Conservation (phyloP, 495 filamentous ascomycete species). For the Aspergillus incahuasiensis region DNA sequence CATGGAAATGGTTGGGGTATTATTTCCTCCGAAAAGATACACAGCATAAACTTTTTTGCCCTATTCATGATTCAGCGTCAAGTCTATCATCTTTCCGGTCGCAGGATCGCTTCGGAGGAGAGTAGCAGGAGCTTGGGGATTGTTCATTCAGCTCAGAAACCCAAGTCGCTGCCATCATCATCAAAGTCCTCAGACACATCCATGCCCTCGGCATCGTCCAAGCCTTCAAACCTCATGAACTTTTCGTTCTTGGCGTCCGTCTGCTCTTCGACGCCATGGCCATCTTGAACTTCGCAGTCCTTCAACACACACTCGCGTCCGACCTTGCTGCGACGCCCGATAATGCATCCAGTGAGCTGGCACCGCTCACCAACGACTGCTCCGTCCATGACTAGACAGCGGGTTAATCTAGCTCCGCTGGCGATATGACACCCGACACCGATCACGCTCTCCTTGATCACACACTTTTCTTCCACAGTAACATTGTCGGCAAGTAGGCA, state of each 20-base stretch:
- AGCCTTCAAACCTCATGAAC: constrained; percentile 76
- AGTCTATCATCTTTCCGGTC: constrained; percentile 4
- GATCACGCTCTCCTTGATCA: constrained; percentile 86
- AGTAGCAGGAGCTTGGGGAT: background rate
- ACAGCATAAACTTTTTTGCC: background rate
- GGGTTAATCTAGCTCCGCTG: constrained; percentile 68
- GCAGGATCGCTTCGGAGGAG: background rate
- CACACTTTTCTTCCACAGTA: constrained; percentile 71
- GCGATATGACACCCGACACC: constrained; percentile 81
- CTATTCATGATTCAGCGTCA: constrained; percentile 1
- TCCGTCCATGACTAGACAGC: constrained; percentile 89
- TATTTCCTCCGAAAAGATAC: background rate
- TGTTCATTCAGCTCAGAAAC: constrained; percentile 2
- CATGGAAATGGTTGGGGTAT: background rate
- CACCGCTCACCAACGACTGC: constrained; percentile 73
- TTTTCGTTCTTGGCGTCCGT: constrained; percentile 83
- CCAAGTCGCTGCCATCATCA: constrained; percentile 23
- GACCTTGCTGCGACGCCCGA: constrained; percentile 71
- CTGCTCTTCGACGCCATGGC: constrained; percentile 70
- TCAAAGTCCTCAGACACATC: constrained; percentile 29
- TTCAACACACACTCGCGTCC: constrained; percentile 70
- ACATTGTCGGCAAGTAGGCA: constrained; percentile 81
- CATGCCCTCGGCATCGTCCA: constrained; percentile 50
- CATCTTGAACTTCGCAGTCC: constrained; percentile 89
- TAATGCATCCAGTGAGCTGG: constrained; percentile 73